Evolutionary conservation across 2,329 filamentous ascomycete genomes (phyloP).

Genomic region (Ramichloridium luteum): DNA sequence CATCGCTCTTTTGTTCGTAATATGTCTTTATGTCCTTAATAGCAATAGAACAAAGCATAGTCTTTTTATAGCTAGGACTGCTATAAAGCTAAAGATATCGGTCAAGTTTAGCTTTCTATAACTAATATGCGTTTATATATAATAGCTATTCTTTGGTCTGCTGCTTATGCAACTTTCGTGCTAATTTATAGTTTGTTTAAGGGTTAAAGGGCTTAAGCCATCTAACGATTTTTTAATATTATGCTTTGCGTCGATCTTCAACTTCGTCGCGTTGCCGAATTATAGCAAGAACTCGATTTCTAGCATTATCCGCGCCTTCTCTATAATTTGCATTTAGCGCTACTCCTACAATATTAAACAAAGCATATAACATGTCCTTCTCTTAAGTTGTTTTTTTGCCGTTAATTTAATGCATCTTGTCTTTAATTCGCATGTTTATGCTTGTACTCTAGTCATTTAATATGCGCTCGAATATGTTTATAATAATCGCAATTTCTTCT

Average conservation of each 20-base stretch:
- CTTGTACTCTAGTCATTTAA: conserved; percentile 7
- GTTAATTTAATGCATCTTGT: conserved; percentile 10
- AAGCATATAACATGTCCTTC: conserved; percentile 11
- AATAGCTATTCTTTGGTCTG: conserved; percentile 11
- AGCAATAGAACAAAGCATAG: conserved; percentile 13
- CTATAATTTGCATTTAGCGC: conserved; percentile 3
- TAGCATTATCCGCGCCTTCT: neutral
- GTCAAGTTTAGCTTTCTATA: conserved; percentile 9
- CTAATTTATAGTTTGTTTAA: conserved; percentile 10
- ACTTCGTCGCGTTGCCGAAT: conserved; percentile 5
- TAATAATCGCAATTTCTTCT: conserved; percentile 4
- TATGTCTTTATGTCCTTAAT: conserved; percentile 9
- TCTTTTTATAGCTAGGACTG: conserved; percentile 15
- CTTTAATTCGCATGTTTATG: conserved; percentile 1
- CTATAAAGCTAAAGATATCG: conserved; percentile 13
- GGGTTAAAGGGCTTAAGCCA: conserved; percentile 15
- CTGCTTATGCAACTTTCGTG: conserved; percentile 6
- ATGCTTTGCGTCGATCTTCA: conserved; percentile 5
- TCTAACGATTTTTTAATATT: conserved; percentile 7
- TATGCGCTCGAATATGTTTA: conserved; percentile 6
- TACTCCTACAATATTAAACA: conserved; percentile 9
- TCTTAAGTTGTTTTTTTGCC: conserved; percentile 6
- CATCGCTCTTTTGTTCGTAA: conserved; percentile 1
- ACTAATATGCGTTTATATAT: conserved; percentile 8
- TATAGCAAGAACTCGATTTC: conserved; percentile 2